phyloP scores from a whole-genome alignment of 139 green algal genomes.

The Asterochloris erici region DNA sequence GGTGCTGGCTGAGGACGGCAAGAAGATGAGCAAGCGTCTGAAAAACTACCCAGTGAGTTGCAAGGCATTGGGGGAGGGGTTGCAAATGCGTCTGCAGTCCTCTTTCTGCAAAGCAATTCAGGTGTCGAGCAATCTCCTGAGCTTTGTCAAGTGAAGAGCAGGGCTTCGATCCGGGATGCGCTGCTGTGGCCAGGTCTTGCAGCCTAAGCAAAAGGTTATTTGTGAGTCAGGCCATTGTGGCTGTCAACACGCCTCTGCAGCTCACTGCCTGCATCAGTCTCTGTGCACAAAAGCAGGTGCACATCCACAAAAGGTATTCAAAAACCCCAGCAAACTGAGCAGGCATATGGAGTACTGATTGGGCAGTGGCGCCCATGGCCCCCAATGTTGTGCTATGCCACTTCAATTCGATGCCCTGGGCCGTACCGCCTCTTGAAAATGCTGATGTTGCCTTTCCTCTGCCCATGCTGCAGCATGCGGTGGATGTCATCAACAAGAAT shows the following conservation, averaged over 20 bases:
- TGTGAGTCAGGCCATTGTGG: too few relatives aligned
- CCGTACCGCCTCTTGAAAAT: too few relatives aligned
- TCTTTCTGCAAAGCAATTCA: neutral
- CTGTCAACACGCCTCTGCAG: too few relatives aligned
- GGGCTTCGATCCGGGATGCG: neutral
- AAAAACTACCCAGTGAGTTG: slow-evolving; percentile 94
- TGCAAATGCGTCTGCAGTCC: neutral
- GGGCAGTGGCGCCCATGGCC: too few relatives aligned
- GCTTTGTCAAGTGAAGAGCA: neutral
- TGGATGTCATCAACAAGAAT: neutral
- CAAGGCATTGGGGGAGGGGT: neutral
- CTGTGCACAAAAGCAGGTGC: too few relatives aligned
- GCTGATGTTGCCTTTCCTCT: neutral
- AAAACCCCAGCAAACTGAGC: too few relatives aligned
- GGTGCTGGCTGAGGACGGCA: slow-evolving; percentile 95
- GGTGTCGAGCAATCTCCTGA: neutral
- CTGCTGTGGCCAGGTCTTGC: neutral
- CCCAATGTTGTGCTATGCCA: too few relatives aligned
- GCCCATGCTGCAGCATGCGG: neutral
- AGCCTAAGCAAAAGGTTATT: too few relatives aligned
- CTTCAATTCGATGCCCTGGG: too few relatives aligned
- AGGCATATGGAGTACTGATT: too few relatives aligned
- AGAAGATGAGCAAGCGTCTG: slow-evolving; percentile 99
- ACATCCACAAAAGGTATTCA: too few relatives aligned
- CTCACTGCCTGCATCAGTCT: too few relatives aligned